Conservation (phyloP, 2,329 filamentous ascomycete species). For the Sphaerostilbella broomeana region DNA sequence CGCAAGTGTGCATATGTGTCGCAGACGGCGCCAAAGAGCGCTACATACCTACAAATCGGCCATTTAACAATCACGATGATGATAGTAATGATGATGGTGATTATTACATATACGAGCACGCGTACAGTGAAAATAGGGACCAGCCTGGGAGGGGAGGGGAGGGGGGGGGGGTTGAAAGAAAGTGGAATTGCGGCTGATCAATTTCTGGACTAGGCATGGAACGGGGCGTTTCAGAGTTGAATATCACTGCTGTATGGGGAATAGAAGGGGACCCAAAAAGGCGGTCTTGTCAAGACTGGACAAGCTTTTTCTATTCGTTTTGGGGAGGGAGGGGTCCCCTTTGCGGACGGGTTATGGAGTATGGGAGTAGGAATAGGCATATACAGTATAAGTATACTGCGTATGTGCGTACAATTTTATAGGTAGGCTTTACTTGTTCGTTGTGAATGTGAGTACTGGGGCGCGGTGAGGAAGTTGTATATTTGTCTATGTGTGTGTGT, state of each 20-base stretch:
- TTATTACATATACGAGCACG: neutral
- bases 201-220: constrained; percentile 20
- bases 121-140: neutral
- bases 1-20: neutral
- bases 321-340: constrained; percentile 10
- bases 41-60: no score
- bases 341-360: constrained; percentile 6
- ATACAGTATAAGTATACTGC: no score
- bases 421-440: no score
- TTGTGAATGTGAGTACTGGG: no score
- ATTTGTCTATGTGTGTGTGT: no score
- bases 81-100: no score
- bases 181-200: constrained; percentile 18
- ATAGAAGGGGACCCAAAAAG: constrained; percentile 17
- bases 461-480: no score
- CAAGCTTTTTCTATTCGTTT: constrained; percentile 30
- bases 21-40: no score
- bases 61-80: no score
- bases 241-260: constrained; percentile 25
- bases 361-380: constrained; percentile 9
- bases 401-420: no score
- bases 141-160: neutral
- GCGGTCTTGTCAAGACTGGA: constrained; percentile 31
- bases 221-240: constrained; percentile 29
- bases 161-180: neutral